Evolutionary conservation across 495 filamentous ascomycete genomes (phyloP).

Genomic region (Hapsidospora chrysogenum): DNA sequence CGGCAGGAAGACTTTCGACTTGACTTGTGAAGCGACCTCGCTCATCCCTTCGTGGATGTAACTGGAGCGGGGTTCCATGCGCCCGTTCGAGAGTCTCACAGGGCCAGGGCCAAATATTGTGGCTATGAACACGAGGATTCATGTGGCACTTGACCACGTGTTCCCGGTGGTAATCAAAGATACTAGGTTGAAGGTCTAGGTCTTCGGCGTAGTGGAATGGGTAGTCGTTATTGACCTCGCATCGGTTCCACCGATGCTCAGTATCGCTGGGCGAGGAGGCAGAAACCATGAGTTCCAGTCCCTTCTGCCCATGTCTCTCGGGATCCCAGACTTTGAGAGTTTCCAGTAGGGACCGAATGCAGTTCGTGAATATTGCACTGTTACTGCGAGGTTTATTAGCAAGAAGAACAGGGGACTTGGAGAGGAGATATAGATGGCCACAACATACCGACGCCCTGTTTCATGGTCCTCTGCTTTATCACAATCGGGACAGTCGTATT

Average conservation of each 20-base stretch:
- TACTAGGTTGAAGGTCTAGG: not conserved
- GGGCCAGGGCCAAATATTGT: not conserved
- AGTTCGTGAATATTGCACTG: not conserved
- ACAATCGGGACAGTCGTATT: not conserved
- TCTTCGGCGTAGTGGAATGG: slow-evolving; percentile 2
- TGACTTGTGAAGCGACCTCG: not conserved
- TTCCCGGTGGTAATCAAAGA: not conserved
- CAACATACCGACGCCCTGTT: slow-evolving; percentile 1
- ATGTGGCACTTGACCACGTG: not conserved
- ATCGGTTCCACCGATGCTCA: not conserved
- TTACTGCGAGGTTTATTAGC: not conserved
- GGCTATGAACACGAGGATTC: not conserved
- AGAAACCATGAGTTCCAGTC: not conserved
- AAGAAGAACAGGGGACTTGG: not conserved
- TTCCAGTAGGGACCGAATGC: not conserved
- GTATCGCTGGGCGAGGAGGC: slow-evolving; percentile 1
- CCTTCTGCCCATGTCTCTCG: not conserved
- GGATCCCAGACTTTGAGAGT: not conserved
- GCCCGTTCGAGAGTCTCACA: not conserved
- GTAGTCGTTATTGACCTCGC: slow-evolving; percentile 1
- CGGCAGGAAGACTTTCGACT: not conserved
- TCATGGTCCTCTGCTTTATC: not conserved
- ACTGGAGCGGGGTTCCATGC: not conserved
- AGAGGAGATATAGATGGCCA: not conserved
- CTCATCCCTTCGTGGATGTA: not conserved